Evolutionary conservation across 345 rosid genomes (phyloP).

Genomic region (Aurinia saxatilis): DNA sequence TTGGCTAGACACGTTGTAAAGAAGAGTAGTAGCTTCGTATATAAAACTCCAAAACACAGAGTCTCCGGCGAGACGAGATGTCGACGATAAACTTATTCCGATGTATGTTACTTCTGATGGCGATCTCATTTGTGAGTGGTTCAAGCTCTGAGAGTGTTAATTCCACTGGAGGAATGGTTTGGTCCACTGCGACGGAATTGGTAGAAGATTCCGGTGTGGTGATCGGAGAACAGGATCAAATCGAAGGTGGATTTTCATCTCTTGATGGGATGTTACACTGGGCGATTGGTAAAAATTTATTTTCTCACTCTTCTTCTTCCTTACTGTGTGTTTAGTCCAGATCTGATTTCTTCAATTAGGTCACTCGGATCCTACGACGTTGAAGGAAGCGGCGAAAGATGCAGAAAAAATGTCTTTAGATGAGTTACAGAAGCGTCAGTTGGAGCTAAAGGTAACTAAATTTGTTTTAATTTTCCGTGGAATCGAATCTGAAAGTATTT

Average conservation of each 20-base stretch:
- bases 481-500: not conserved
- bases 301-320: not conserved
- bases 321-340: not conserved
- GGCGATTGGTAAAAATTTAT: constrained; percentile 70
- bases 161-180: constrained; percentile 38
- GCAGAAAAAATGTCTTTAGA: constrained; percentile 48
- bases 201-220: constrained; percentile 36
- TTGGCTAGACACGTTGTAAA: constrained; percentile 24
- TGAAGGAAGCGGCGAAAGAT: constrained; percentile 72
- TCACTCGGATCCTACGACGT: constrained; percentile 74
- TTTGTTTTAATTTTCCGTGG: not conserved
- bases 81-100: not conserved
- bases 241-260: constrained; percentile 90
- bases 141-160: constrained; percentile 37
- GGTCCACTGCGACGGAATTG: constrained; percentile 63
- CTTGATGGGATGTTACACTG: constrained; percentile 92
- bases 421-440: constrained; percentile 72
- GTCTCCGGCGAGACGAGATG: constrained; percentile 3
- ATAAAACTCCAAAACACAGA: constrained; percentile 1
- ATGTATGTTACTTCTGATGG: constrained; percentile 1
- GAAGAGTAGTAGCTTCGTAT: not conserved
- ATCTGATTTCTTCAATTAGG: constrained; percentile 40
- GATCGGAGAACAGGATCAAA: constrained; percentile 40
- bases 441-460: constrained; percentile 62
- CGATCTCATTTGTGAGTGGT: constrained; percentile 8